Percentiles rank a stretch among this genome's conserved stretches.
Conservation (phyloP, 805 yeast genomes). For the Yarrowia sp. region DNA sequence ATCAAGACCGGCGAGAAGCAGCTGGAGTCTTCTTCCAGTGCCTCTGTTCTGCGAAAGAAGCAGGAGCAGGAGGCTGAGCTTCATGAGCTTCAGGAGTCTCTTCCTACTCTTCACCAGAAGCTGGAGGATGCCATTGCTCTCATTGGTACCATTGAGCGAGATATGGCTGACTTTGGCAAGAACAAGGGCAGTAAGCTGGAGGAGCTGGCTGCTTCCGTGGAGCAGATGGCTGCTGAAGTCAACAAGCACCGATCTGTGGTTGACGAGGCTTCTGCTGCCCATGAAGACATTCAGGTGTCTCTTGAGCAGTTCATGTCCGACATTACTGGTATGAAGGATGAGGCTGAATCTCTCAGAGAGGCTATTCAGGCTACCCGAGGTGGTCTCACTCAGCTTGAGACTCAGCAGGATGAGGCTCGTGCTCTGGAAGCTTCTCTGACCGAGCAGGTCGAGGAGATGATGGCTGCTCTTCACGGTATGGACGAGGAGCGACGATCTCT, state of each 20-base stretch:
- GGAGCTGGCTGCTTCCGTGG: conserved; percentile 55
- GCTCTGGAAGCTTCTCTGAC: conserved; percentile 47
- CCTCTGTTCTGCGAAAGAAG: conserved; percentile 47
- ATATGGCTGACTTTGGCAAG: conserved; percentile 78
- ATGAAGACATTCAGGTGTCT: conserved; percentile 71
- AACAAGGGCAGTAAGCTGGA: conserved; percentile 83
- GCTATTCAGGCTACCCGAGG: conserved; percentile 50
- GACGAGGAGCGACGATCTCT: conserved; percentile 75
- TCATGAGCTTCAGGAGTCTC: conserved; percentile 51
- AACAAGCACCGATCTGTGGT: conserved; percentile 52
- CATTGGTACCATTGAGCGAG: conserved; percentile 65
- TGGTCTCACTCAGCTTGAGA: conserved; percentile 48
- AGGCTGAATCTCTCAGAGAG: conserved; percentile 51
- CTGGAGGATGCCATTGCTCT: conserved; percentile 53
- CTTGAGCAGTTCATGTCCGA: conserved; percentile 72
- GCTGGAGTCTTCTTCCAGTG: conserved; percentile 42
- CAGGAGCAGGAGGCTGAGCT: conserved; percentile 58
- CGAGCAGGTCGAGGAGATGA: conserved; percentile 57
- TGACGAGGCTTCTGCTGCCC: conserved; percentile 58
- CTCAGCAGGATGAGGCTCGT: conserved; percentile 48
- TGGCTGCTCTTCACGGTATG: conserved; percentile 65
- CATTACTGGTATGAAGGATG: conserved; percentile 55
- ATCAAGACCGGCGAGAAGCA: conserved; percentile 46
- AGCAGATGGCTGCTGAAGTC: conserved; percentile 52
- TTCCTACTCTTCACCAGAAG: conserved; percentile 51